These are phyloP conservation scores for Holtermanniella nyarrowii DNA, from an alignment of 768 basidiomycete genomes.

Conservation along the genomic window DNA sequence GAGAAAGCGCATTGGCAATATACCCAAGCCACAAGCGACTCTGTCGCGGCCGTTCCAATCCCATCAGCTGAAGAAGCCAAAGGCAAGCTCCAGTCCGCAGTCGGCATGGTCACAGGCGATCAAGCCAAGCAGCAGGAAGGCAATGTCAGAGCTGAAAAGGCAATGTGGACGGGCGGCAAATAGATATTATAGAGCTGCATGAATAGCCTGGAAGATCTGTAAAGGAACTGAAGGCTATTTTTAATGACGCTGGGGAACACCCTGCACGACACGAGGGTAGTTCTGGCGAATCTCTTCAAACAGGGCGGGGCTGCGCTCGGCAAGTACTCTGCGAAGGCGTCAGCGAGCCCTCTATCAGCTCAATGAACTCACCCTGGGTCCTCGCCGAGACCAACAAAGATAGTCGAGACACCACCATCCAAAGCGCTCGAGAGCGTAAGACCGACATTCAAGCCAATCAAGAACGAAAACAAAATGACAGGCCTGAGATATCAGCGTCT, in stretches of 20 bases:
- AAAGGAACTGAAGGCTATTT: no score
- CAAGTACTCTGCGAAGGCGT: slow-evolving; percentile 45
- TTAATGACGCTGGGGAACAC: slow-evolving; percentile 43
- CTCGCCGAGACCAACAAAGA: slow-evolving; percentile 79
- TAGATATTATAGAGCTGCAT: no score
- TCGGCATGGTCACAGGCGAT: slow-evolving; percentile 38
- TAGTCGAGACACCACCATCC: slow-evolving; percentile 79
- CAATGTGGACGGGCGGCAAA: slow-evolving; percentile 37
- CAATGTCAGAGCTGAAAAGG: slow-evolving; percentile 36
- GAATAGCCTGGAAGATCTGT: no score
- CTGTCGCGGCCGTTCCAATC: slow-evolving; percentile 12
- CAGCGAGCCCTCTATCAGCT: neutral
- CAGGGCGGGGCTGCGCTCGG: slow-evolving; percentile 59
- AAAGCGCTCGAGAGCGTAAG: slow-evolving; percentile 28
- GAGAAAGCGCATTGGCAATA: slow-evolving; percentile 37
- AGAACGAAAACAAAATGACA: slow-evolving; percentile 65
- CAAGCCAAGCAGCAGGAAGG: slow-evolving; percentile 32
- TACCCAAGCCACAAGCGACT: slow-evolving; percentile 27
- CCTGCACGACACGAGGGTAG: slow-evolving; percentile 62
- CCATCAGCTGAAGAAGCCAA: slow-evolving; percentile 27
- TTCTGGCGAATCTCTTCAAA: slow-evolving; percentile 54
- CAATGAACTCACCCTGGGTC: slow-evolving; percentile 51
- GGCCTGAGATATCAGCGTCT: slow-evolving; percentile 36
- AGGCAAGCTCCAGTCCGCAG: slow-evolving; percentile 29
- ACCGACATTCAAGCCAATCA: slow-evolving; percentile 56